Evolutionary conservation across 1,284 basidiomycete genomes (phyloP).

Genomic region (Microbotryum intermedium): DNA sequence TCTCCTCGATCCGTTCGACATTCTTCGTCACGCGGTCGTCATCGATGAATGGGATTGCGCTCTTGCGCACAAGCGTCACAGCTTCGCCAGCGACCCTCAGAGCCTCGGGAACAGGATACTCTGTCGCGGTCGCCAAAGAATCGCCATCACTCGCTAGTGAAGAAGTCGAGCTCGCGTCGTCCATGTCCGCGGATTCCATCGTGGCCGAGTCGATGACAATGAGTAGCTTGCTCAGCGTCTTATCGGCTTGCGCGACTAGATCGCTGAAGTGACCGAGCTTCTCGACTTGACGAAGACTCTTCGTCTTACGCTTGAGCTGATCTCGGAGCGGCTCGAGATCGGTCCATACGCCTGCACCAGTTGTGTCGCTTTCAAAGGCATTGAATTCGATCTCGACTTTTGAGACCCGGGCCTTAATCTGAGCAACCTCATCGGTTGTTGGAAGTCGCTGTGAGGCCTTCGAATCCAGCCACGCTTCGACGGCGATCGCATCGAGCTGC

Average conservation of each 20-base stretch:
- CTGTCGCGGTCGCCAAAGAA: no score
- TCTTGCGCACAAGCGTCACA: conserved; percentile 8
- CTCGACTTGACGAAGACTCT: conserved; percentile 49
- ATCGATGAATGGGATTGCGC: conserved; percentile 11
- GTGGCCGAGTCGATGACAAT: conserved; percentile 56
- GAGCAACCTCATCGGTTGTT: conserved; percentile 39
- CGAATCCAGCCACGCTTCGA: conserved; percentile 6
- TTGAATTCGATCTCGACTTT: conserved; percentile 42
- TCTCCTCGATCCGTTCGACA: conserved; percentile 56
- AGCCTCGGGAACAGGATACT: conserved; percentile 5
- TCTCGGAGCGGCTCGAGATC: conserved; percentile 54
- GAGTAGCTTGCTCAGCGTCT: conserved; percentile 65
- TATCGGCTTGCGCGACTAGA: conserved; percentile 53
- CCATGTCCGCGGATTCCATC: no score
- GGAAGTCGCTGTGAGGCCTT: conserved; percentile 5
- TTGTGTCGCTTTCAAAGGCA: conserved; percentile 44
- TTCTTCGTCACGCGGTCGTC: conserved; percentile 15
- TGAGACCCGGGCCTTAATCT: conserved; percentile 42
- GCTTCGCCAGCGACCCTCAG: conserved; percentile 4
- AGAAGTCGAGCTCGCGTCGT: no score
- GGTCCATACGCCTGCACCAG: conserved; percentile 44
- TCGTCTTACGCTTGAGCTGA: conserved; percentile 51
- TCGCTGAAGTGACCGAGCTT: conserved; percentile 49
- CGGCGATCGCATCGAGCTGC: neutral
- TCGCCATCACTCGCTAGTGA: no score